A percentile compares a stretch with the other conserved stretches of the same genome.
Evolutionary conservation across 495 filamentous ascomycete species (phyloP).

Genomic region (Penicillium lagena): DNA sequence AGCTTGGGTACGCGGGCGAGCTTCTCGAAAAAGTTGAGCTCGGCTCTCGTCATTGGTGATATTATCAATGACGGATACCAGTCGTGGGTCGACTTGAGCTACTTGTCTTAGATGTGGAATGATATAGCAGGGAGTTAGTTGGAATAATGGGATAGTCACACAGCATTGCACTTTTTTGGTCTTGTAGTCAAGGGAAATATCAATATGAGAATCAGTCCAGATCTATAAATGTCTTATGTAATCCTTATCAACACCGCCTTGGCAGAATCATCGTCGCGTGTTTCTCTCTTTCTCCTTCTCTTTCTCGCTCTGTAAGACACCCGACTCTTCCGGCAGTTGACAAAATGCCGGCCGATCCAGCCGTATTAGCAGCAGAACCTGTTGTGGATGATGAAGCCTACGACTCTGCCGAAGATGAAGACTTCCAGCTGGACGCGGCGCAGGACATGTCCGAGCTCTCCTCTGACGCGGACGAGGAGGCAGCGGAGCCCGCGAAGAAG

Average conservation of each 20-base stretch:
- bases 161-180: no score
- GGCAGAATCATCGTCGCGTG: slow-evolving; percentile 12
- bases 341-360: slow-evolving; percentile 24
- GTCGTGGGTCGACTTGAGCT: slow-evolving; percentile 1
- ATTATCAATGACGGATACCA: slow-evolving; percentile 3
- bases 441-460: slow-evolving; percentile 39
- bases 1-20: background rate
- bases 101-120: background rate
- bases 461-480: slow-evolving; percentile 24
- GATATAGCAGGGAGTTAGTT: no score
- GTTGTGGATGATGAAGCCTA: slow-evolving; percentile 54
- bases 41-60: background rate
- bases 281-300: background rate
- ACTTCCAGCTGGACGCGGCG: slow-evolving; percentile 60
- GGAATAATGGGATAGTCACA: no score
- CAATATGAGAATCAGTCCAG: background rate
- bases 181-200: no score
- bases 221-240: slow-evolving; percentile 5
- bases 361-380: slow-evolving; percentile 1
- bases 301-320: background rate
- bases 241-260: slow-evolving; percentile 18
- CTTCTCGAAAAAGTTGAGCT: background rate
- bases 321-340: no score
- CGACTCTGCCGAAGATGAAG: slow-evolving; percentile 66
- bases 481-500: slow-evolving; percentile 30